Evolutionary conservation across 805 yeast species (phyloP).

Genomic region (Pichia gijzeniarum): DNA sequence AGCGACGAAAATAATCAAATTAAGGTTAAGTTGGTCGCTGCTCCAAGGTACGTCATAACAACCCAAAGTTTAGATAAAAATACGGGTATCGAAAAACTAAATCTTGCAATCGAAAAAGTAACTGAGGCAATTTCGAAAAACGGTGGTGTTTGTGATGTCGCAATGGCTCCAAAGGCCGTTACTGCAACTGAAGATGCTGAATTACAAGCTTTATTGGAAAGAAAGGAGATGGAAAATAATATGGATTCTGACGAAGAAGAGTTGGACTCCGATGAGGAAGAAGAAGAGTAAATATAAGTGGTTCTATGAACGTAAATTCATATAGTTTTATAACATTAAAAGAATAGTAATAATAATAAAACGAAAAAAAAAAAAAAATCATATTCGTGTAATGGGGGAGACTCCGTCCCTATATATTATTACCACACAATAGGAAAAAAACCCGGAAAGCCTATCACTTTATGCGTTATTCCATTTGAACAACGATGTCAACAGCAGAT

Average conservation of each 20-base stretch:
- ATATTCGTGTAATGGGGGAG: no score
- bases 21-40: conserved; percentile 93
- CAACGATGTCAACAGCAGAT: no score
- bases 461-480: no score
- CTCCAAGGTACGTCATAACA: conserved; percentile 91
- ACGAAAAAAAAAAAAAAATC: no score
- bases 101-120: conserved; percentile 73
- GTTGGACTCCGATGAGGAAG: conserved; percentile 46
- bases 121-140: conserved; percentile 58
- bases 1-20: conserved; percentile 83
- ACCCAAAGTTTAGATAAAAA: conserved; percentile 89
- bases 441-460: no score
- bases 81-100: conserved; percentile 75
- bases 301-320: neutral
- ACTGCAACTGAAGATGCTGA: conserved; percentile 98
- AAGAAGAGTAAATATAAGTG: conserved; percentile 18
- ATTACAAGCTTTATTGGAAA: conserved; percentile 89
- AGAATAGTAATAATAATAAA: no score
- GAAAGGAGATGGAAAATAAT: conserved; percentile 83
- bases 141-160: conserved; percentile 85
- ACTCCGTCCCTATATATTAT: no score
- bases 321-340: no score
- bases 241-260: conserved; percentile 44
- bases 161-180: conserved; percentile 98
- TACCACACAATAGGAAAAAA: no score